phyloP scores from a whole-genome alignment of 116 monocot species.

The Posidonia oceanica region DNA sequence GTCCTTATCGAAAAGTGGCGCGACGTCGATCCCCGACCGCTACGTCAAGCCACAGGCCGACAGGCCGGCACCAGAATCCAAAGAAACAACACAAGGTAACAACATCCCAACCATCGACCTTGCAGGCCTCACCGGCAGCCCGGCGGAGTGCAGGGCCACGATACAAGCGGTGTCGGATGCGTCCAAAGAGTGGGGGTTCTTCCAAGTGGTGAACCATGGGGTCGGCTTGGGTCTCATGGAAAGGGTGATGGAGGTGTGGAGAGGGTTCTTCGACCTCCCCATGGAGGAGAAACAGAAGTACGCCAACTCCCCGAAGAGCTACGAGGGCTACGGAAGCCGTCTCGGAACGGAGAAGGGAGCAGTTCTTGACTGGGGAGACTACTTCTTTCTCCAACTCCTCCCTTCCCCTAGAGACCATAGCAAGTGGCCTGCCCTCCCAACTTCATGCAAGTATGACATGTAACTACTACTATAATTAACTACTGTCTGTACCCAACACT shows the following conservation, averaged over 20 bases:
- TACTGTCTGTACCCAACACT: neutral
- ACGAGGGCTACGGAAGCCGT: constrained; percentile 69
- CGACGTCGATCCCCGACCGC: constrained; percentile 19
- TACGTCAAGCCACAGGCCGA: constrained; percentile 35
- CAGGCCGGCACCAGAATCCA: neutral
- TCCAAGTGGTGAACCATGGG: constrained; percentile 60
- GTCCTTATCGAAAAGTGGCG: constrained; percentile 30
- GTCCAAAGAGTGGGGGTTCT: constrained; percentile 74
- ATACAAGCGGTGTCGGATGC: constrained; percentile 23
- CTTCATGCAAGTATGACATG: constrained; percentile 21
- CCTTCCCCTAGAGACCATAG: constrained; percentile 16
- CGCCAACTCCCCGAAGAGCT: constrained; percentile 37
- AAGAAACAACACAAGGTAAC: neutral
- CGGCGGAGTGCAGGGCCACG: neutral
- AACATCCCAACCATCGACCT: constrained; percentile 41
- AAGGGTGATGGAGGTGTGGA: constrained; percentile 21
- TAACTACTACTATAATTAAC: neutral
- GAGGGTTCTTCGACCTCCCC: constrained; percentile 54
- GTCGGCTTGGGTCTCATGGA: constrained; percentile 21
- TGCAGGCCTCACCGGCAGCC: neutral
- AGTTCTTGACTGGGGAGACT: constrained; percentile 65
- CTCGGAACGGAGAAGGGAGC: constrained; percentile 36
- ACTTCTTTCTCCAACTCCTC: constrained; percentile 48
- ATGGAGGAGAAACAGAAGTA: constrained; percentile 42
- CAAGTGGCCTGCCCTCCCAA: constrained; percentile 49